Conservation (phyloP, 441 rosid species). For the Brassica hybrid region DNA sequence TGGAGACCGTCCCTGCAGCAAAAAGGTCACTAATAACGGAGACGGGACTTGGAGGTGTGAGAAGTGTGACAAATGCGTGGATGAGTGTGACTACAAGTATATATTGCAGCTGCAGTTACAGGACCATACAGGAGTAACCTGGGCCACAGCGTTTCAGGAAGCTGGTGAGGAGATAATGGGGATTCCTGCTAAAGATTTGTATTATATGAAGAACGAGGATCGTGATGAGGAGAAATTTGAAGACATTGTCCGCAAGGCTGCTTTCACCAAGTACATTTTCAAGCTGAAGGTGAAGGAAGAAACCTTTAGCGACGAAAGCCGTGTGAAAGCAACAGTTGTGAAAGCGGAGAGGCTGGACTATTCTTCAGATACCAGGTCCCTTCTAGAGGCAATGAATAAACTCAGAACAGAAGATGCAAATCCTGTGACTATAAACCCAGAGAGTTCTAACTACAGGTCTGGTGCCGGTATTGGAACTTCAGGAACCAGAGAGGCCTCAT, state of each 20-base stretch:
- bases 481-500: conserved; percentile 37
- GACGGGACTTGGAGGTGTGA: conserved; percentile 94
- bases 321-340: conserved; percentile 80
- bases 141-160: conserved; percentile 95
- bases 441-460: conserved; percentile 36
- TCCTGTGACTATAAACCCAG: conserved; percentile 42
- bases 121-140: conserved; percentile 86
- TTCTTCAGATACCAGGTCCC: conserved; percentile 63
- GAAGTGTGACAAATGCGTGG: conserved; percentile 69
- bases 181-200: conserved; percentile 79
- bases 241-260: conserved; percentile 61
- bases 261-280: conserved; percentile 68
- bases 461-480: conserved; percentile 40
- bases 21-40: conserved; percentile 89
- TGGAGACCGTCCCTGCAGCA: conserved; percentile 84
- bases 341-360: conserved; percentile 74
- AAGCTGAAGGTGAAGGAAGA: conserved; percentile 97
- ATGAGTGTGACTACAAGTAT: conserved; percentile 85
- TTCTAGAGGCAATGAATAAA: conserved; percentile 66
- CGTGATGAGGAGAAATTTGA: conserved; percentile 73
- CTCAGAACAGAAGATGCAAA: conserved; percentile 48
- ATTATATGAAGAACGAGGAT: conserved; percentile 60
- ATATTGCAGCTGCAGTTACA: conserved; percentile 89
- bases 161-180: conserved; percentile 85
- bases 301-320: conserved; percentile 82